Conservation (phyloP, 2,329 filamentous ascomycete species). For the Triangularia setosa region DNA sequence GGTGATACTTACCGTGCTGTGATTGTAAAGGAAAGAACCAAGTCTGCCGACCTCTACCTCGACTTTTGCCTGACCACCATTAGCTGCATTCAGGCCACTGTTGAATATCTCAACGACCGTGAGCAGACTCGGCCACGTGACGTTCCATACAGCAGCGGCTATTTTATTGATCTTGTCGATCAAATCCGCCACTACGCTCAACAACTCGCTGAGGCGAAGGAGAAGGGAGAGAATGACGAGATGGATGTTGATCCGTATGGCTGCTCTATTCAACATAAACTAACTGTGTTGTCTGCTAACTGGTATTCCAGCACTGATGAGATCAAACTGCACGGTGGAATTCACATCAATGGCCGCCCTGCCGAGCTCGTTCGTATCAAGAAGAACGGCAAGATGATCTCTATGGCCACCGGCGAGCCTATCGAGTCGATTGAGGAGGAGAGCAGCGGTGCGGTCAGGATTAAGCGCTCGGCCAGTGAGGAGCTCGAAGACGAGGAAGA, state of each 20-base stretch:
- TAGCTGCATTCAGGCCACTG: slow-evolving; percentile 83
- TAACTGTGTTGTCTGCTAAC: slow-evolving; percentile 11
- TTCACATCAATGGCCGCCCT: slow-evolving; percentile 75
- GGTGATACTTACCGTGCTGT: slow-evolving; percentile 66
- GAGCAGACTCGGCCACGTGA: slow-evolving; percentile 83
- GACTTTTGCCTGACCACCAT: slow-evolving; percentile 89
- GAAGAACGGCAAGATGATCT: slow-evolving; percentile 75
- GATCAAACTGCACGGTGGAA: slow-evolving; percentile 75
- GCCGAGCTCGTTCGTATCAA: slow-evolving; percentile 80
- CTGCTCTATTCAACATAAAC: slow-evolving; percentile 16
- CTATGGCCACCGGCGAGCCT: slow-evolving; percentile 65
- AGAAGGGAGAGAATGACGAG: slow-evolving; percentile 57
- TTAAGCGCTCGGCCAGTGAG: slow-evolving; percentile 65
- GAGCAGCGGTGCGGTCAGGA: slow-evolving; percentile 44
- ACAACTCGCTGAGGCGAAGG: slow-evolving; percentile 72
- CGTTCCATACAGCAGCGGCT: slow-evolving; percentile 89
- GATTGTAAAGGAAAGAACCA: slow-evolving; percentile 73
- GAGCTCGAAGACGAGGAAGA: slow-evolving; percentile 75
- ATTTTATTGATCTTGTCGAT: slow-evolving; percentile 93
- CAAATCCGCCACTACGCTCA: slow-evolving; percentile 88
- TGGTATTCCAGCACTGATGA: slow-evolving; percentile 51
- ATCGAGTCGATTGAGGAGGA: slow-evolving; percentile 53
- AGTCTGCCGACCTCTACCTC: slow-evolving; percentile 67
- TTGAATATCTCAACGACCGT: slow-evolving; percentile 78
- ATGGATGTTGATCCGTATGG: slow-evolving; percentile 59